Percentiles rank a stretch among this genome's conserved stretches.
Conservation (phyloP, 305 asterid genomes). For the Fraxinus velutina region DNA sequence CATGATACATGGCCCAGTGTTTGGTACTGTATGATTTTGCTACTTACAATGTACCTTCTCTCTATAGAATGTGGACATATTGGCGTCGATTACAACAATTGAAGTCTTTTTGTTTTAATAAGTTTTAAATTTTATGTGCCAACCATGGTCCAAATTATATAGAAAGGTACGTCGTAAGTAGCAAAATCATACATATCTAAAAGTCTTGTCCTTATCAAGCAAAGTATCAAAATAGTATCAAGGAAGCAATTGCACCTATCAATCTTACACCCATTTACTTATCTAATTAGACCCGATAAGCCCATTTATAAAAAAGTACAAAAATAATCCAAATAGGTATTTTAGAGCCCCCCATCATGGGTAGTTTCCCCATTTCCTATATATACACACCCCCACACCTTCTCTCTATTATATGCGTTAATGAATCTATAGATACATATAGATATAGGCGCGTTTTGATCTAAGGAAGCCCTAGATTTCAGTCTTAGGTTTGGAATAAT, state of each 20-base stretch:
- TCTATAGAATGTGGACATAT: neutral
- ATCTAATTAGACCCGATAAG: constrained; percentile 25
- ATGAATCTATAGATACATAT: constrained; percentile 18
- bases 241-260: constrained; percentile 39
- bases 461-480: constrained; percentile 33
- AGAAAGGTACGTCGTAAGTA: neutral
- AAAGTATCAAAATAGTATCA: neutral
- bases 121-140: neutral
- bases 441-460: constrained; percentile 35
- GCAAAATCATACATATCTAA: neutral
- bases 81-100: neutral
- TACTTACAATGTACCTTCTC: neutral
- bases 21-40: neutral
- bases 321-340: neutral
- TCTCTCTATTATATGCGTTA: constrained; percentile 22
- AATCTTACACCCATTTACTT: constrained; percentile 21
- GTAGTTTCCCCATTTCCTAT: neutral
- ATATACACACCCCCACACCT: constrained; percentile 1
- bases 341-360: neutral
- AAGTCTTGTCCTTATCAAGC: constrained; percentile 28
- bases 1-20: neutral
- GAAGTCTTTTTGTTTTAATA: neutral
- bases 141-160: neutral
- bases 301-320: neutral
- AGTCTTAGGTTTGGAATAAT: constrained; percentile 8